phyloP scores from a whole-genome alignment of 2,329 filamentous ascomycete species.

The Calcarisporium arbuscula region DNA sequence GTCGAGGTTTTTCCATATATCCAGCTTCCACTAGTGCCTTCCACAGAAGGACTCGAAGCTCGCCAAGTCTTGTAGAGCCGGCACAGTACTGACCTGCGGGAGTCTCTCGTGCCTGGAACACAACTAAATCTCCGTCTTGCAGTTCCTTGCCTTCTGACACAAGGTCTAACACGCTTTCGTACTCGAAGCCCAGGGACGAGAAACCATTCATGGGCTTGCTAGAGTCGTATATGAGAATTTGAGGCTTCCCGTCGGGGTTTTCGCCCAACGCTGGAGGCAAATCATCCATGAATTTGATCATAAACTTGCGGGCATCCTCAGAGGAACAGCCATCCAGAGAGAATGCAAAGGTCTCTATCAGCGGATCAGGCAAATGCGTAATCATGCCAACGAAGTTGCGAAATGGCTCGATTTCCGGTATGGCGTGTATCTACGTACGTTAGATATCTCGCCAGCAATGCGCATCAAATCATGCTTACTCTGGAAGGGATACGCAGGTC shows the following conservation, averaged over 20 bases:
- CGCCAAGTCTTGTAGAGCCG: conserved; percentile 67
- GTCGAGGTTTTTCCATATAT: conserved; percentile 40
- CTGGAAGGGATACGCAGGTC: conserved; percentile 70
- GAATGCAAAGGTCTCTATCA: conserved; percentile 71
- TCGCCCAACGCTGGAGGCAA: conserved; percentile 53
- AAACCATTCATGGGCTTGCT: conserved; percentile 70
- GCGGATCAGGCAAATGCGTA: conserved; percentile 58
- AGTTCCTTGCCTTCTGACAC: conserved; percentile 36
- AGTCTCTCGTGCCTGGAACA: conserved; percentile 72
- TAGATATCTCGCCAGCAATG: not conserved
- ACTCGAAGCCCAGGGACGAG: conserved; percentile 61
- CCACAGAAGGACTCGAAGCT: conserved; percentile 65
- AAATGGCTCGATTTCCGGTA: conserved; percentile 53
- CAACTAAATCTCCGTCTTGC: conserved; percentile 62
- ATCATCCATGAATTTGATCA: conserved; percentile 63
- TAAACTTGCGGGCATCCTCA: conserved; percentile 52
- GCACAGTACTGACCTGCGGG: conserved; percentile 45
- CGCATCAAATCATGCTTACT: conserved; percentile 32
- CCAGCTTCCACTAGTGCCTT: conserved; percentile 58
- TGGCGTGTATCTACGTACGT: conserved; percentile 49
- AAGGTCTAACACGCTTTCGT: conserved; percentile 49
- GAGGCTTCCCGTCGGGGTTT: conserved; percentile 73
- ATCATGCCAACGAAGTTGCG: conserved; percentile 69
- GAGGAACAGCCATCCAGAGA: conserved; percentile 46
- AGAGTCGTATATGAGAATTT: conserved; percentile 69